Evolutionary conservation across 306 rosid genomes (phyloP), one percentile per base, ranked within the genome.

Genomic region (Ammopiptanthus mongolicus): DNA sequence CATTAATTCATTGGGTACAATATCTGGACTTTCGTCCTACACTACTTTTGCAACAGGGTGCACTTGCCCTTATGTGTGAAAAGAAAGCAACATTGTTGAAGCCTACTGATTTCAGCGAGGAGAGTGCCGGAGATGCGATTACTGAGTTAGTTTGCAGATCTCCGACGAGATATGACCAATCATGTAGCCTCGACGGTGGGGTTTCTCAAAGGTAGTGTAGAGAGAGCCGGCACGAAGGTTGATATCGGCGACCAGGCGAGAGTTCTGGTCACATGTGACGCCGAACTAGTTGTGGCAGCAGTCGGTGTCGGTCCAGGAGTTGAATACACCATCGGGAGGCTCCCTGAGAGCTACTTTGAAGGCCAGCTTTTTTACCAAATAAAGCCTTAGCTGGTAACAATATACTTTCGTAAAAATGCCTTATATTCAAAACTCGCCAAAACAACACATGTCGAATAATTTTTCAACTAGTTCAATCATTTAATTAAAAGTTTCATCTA

Each of bases 251-350:
- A 93, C 98, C 0, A 74, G 85, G 5, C 58, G 73, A 21, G 87
- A 67, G 12, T 57, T 66, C 3, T 48, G 73, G 87, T 93, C 97
- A 69, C 98, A 93, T 57, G 92, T 78, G 7, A 93, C 1, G 47
- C 98, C 98, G 76, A 81, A 79, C 98, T 97, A 93, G 36, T 70
- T 75, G 58, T 21, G 79, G 83, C 98, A 93, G 31, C 97, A 93
- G 74, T 93, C 84, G 42, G 69, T 52, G 39, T 97, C 97, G 10
- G 91, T 86, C 98, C 98, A 93, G 0, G 97, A 85, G 71, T 84
- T 88, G 87, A 93, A 89, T 15, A 86, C 62, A 2, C 89, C 91
- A 53, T 57, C 19, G 50, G 86, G 5, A 0, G 91, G 68, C 55
- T 88, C 97, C 23, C 81, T 74, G 64, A 93, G 93, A 1, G 86